Evolutionary conservation across 495 filamentous ascomycete species (phyloP), one percentile per base, ranked within the genome.

Genomic region (Daldinia bambusicola): DNA sequence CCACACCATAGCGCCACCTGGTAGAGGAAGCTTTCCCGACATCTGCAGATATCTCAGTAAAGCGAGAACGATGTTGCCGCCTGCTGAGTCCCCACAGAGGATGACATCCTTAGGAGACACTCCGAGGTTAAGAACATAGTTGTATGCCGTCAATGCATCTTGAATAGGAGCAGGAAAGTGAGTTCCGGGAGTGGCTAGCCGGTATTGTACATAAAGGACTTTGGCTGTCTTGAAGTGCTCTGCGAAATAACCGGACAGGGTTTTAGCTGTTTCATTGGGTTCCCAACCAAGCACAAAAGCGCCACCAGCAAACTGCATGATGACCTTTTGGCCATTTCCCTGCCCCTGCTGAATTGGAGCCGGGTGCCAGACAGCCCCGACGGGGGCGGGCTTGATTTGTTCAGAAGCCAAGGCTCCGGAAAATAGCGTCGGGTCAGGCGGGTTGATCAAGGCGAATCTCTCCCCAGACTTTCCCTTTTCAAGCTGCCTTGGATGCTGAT

Each of bases 111-210:
- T 16, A 1, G 72, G 40, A 1, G 41, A 6, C 12, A 68, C 10
- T 7, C 72, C 65, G 8, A 69, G 14, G 8, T 9, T 32, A 3
- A 75, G 50, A 0, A 57, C 14, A 20, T 75, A 60, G 30, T 38
- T 36, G 30, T 75, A 75, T 5, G 63, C 60, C 12, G 65, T 75
- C 1, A 75, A 13, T 14, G 66, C 6, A 22, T 75, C 72, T 37
- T 75, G 68, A 8, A 75, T 1, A 14, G 61, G 56, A 12, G 61
- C 68, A 8, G 72, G 72, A 18, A 75, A 75, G 0, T 61, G 61
- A 4, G 61, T 69, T 13, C 26, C 31, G 12, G 45, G 14, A 7
- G 52, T 53, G 16, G 53, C 20, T 16, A 55, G 4, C 10, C 72
- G 68, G 22, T 75, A 75, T 31, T 71, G 72, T 1, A 43, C 64